Evolutionary conservation across 306 rosid species (phyloP), one percentile per base, ranked within the genome.

Genomic region (Citrullus amarus): DNA sequence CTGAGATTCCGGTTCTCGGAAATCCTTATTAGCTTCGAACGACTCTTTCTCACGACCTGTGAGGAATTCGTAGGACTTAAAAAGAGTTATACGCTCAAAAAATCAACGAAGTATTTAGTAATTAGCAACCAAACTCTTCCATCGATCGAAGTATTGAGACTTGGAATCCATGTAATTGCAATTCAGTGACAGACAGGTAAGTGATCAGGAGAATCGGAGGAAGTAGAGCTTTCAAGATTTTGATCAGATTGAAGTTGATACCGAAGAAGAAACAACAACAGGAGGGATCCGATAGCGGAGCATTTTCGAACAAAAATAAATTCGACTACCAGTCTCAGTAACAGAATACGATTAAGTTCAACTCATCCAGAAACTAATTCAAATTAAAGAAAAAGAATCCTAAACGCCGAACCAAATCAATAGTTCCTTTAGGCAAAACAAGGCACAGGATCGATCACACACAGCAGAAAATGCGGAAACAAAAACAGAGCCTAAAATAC

Each of bases 11-110:
- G 77, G 59, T 82, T 50, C 16, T 44, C 85, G 74, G 89, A 78
- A 56, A 80, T 70, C 84, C 87, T 79, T 25, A 51, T 80, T 30
- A 87, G 81, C 90, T 89, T 95, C 75, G 98, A 86, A 28, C 95
- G 88, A 28, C 82, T 84, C 88, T 76, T 95, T 81, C 95, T 87
- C 28, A 76, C 85, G 80, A 89, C 87, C 98, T 94, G 78, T 88
- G 86, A 6, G 73, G 51, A 83, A 76, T 67, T 38, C 50, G 55
- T 60, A 57, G 62, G 69, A 54, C 53, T 59, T 36, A 4, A 17
- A 25, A 13, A 22, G 78, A 43, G 13, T 43, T 16, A 5, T 1
- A 36, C 17, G 71, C 65, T 70, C 53, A 66, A 56, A 66, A 56
- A n/a, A 56, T 11, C 32, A 56, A 44, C 44, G 3, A 36, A 53